Evolutionary conservation across 495 filamentous ascomycete genomes (phyloP).

Genomic region (Xylaria curta): DNA sequence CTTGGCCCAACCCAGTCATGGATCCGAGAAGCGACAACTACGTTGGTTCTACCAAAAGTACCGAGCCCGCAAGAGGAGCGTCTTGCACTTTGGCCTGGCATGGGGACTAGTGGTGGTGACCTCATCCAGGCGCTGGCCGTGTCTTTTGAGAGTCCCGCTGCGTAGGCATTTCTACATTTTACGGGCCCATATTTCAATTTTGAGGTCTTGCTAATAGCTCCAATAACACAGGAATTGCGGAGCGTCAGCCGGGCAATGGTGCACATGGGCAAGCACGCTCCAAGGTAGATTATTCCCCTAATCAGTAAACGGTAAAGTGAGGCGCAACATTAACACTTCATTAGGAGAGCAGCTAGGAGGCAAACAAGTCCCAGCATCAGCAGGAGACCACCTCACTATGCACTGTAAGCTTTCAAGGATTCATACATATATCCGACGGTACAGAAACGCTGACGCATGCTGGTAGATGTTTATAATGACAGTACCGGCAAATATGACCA

Average conservation of each 20-base stretch:
- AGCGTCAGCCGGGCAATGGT: slow-evolving; percentile 44
- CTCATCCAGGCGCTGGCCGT: slow-evolving; percentile 48
- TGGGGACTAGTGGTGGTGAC: slow-evolving; percentile 49
- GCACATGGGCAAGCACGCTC: slow-evolving; percentile 46
- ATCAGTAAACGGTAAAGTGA: not conserved
- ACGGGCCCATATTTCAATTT: not conserved
- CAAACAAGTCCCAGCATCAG: slow-evolving; percentile 9
- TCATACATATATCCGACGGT: not conserved
- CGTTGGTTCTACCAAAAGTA: slow-evolving; percentile 40
- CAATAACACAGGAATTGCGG: slow-evolving; percentile 40
- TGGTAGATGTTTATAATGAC: slow-evolving; percentile 48
- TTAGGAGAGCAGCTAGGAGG: slow-evolving; percentile 12
- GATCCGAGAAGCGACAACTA: slow-evolving; percentile 45
- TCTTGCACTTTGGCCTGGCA: slow-evolving; percentile 48
- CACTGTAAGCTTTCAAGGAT: not conserved
- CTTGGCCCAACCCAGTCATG: slow-evolving; percentile 44
- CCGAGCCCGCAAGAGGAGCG: slow-evolving; percentile 41
- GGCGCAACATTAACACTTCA: not conserved
- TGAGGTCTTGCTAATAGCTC: not conserved
- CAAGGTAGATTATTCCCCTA: slow-evolving; percentile 25
- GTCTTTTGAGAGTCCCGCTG: slow-evolving; percentile 41
- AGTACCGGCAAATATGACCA: slow-evolving; percentile 48
- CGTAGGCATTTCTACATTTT: not conserved
- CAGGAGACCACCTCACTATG: slow-evolving; percentile 8
- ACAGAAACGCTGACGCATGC: not conserved